Evolutionary conservation across 495 filamentous ascomycete species (phyloP).

Genomic region (Cudoniella acicularis): DNA sequence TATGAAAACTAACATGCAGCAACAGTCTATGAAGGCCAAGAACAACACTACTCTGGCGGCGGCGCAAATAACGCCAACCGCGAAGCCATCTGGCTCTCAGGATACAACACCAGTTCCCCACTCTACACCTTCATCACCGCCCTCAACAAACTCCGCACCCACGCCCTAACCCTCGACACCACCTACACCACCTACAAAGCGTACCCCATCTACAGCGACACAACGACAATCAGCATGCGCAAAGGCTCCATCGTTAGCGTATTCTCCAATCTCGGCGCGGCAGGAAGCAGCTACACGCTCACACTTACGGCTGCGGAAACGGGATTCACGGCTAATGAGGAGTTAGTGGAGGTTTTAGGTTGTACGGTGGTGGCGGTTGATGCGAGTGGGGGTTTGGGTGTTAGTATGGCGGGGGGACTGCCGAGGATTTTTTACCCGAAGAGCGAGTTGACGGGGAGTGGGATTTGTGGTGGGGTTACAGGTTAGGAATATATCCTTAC

Average conservation of each 20-base stretch:
- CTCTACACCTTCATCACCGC: slow-evolving; percentile 58
- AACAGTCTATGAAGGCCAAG: slow-evolving; percentile 62
- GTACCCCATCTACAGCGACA: slow-evolving; percentile 52
- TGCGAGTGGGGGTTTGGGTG: slow-evolving; percentile 38
- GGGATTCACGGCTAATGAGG: slow-evolving; percentile 31
- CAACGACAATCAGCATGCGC: slow-evolving; percentile 55
- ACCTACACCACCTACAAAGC: slow-evolving; percentile 52
- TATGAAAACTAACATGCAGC: slow-evolving; percentile 15
- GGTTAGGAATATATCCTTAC: slow-evolving; percentile 26
- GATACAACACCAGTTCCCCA: slow-evolving; percentile 53
- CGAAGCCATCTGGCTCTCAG: slow-evolving; percentile 69
- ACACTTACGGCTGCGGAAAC: slow-evolving; percentile 39
- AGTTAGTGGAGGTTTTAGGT: slow-evolving; percentile 47
- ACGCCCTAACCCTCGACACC: slow-evolving; percentile 46
- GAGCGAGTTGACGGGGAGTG: slow-evolving; percentile 32
- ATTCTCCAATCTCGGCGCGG: slow-evolving; percentile 54
- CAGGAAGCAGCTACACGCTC: slow-evolving; percentile 41
- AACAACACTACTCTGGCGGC: slow-evolving; percentile 62
- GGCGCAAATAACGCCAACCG: slow-evolving; percentile 62
- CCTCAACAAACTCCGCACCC: slow-evolving; percentile 57
- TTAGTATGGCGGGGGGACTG: slow-evolving; percentile 45
- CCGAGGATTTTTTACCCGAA: slow-evolving; percentile 47
- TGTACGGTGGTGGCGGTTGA: slow-evolving; percentile 43
- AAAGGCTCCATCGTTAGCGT: slow-evolving; percentile 67
- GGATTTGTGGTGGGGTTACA: slow-evolving; percentile 33